Conservation (phyloP, 768 basidiomycete genomes). For the Collybia mongolica region DNA sequence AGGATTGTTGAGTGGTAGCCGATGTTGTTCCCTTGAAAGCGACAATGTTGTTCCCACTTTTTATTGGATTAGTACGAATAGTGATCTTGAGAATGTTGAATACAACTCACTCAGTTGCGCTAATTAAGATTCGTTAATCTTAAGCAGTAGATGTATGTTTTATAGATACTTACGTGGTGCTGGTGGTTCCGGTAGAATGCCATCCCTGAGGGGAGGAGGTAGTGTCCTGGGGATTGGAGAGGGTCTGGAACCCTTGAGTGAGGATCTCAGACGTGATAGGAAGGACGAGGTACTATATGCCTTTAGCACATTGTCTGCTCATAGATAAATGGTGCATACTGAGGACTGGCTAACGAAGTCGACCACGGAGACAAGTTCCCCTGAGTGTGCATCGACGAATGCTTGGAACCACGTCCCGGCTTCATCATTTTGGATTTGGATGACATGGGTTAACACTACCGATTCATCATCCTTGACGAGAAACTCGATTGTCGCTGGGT, state of each 20-base stretch:
- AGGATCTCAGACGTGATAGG: slow-evolving; percentile 45
- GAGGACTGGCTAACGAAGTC: slow-evolving; percentile 50
- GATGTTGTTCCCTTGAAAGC: slow-evolving; percentile 26
- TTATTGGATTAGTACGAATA: not conserved
- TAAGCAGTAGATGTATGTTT: not conserved
- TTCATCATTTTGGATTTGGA: slow-evolving; percentile 31
- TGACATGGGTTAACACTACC: slow-evolving; percentile 35
- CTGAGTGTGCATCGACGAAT: slow-evolving; percentile 54
- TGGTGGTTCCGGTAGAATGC: slow-evolving; percentile 24
- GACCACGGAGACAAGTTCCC: slow-evolving; percentile 48
- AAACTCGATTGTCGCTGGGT: slow-evolving; percentile 39
- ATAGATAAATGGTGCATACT: slow-evolving; percentile 19
- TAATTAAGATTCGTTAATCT: slow-evolving; percentile 4
- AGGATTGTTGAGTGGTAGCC: slow-evolving; percentile 33
- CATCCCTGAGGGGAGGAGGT: slow-evolving; percentile 46
- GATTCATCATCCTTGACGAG: slow-evolving; percentile 36
- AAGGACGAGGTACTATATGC: slow-evolving; percentile 39
- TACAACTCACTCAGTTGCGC: slow-evolving; percentile 5
- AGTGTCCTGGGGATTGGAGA: slow-evolving; percentile 46
- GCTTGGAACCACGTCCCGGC: slow-evolving; percentile 53
- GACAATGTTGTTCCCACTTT: slow-evolving; percentile 34
- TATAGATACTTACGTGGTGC: slow-evolving; percentile 19
- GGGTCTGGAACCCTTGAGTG: slow-evolving; percentile 41
- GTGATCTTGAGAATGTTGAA: too few species aligned
- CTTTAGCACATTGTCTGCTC: slow-evolving; percentile 12